A percentile compares a stretch with the other conserved stretches of the same genome.
These are phyloP conservation scores for Fusarium nodosum DNA, from an alignment of 2,329 filamentous ascomycete genomes.

Conservation along the genomic window DNA sequence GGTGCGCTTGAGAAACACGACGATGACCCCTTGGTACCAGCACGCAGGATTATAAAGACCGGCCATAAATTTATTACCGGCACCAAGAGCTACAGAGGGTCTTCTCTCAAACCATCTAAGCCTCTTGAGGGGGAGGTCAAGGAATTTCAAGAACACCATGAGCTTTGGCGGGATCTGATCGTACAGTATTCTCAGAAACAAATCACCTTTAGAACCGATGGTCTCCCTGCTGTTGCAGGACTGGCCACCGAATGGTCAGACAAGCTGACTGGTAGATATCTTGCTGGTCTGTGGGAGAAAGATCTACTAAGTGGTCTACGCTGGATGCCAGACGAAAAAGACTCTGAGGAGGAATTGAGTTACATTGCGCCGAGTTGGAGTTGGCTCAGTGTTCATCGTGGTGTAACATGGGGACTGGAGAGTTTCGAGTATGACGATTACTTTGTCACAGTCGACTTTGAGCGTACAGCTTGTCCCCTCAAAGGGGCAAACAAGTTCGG, in stretches of 20 bases:
- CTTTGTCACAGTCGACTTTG: constrained; percentile 28
- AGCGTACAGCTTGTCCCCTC: constrained; percentile 26
- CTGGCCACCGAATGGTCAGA: constrained; percentile 42
- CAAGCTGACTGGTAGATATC: constrained; percentile 38
- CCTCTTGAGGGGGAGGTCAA: constrained; percentile 2
- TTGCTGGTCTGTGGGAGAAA: constrained; percentile 47
- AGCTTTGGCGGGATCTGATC: constrained; percentile 46
- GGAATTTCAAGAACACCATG: constrained; percentile 30
- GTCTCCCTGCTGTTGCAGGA: constrained; percentile 46
- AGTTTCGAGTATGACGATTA: constrained; percentile 24
- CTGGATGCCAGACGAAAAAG: constrained; percentile 39
- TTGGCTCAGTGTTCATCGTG: constrained; percentile 46
- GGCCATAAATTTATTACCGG: constrained; percentile 39
- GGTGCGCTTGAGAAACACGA: constrained; percentile 37
- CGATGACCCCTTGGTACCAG: constrained; percentile 29
- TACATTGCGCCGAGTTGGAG: constrained; percentile 48
- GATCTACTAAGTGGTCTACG: constrained; percentile 37
- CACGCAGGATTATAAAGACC: constrained; percentile 42
- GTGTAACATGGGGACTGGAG: constrained; percentile 41
- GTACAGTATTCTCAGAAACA: constrained; percentile 44
- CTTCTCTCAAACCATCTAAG: background rate
- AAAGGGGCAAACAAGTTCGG: constrained; percentile 36
- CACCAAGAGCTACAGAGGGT: constrained; percentile 12
- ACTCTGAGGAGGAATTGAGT: background rate
- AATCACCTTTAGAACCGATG: constrained; percentile 43